Percentiles rank a stretch among this genome's conserved stretches.
These are phyloP conservation scores for Heritiera fomes DNA, from an alignment of 345 rosid genomes.

Conservation along the genomic window DNA sequence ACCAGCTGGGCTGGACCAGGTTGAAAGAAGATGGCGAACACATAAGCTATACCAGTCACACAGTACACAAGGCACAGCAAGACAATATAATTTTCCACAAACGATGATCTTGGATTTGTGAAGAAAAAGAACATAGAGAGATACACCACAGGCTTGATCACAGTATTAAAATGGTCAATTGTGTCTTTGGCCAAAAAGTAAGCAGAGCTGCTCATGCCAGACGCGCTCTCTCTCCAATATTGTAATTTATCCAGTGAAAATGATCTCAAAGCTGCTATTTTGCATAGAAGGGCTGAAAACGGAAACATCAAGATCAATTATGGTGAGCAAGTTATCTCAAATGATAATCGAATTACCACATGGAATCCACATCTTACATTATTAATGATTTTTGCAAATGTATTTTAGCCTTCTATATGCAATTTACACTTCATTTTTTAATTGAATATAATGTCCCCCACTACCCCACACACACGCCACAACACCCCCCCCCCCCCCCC, in stretches of 20 bases:
- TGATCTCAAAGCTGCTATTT: slow-evolving; percentile 87
- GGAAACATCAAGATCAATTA: slow-evolving; percentile 18
- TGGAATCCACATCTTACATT: neutral
- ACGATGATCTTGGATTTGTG: slow-evolving; percentile 84
- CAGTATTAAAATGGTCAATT: slow-evolving; percentile 73
- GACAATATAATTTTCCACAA: slow-evolving; percentile 72
- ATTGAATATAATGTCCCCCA: neutral
- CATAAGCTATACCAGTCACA: slow-evolving; percentile 89
- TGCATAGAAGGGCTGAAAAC: slow-evolving; percentile 81
- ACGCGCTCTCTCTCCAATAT: slow-evolving; percentile 91
- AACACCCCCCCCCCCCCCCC: no score
- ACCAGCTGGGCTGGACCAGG: slow-evolving; percentile 92
- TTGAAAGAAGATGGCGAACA: slow-evolving; percentile 79
- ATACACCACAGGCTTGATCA: slow-evolving; percentile 83
- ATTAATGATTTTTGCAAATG: neutral
- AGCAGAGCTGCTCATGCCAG: slow-evolving; percentile 94
- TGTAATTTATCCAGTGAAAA: slow-evolving; percentile 87
- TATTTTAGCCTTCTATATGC: neutral
- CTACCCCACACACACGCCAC: no score
- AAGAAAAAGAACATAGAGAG: slow-evolving; percentile 93
- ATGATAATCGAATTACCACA: neutral
- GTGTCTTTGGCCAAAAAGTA: slow-evolving; percentile 93
- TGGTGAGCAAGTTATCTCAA: slow-evolving; percentile 11
- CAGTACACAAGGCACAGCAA: slow-evolving; percentile 91
- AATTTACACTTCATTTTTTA: neutral